Conservation (phyloP, 1,284 basidiomycete species). For the Sporisorium iseilematis-ciliati region DNA sequence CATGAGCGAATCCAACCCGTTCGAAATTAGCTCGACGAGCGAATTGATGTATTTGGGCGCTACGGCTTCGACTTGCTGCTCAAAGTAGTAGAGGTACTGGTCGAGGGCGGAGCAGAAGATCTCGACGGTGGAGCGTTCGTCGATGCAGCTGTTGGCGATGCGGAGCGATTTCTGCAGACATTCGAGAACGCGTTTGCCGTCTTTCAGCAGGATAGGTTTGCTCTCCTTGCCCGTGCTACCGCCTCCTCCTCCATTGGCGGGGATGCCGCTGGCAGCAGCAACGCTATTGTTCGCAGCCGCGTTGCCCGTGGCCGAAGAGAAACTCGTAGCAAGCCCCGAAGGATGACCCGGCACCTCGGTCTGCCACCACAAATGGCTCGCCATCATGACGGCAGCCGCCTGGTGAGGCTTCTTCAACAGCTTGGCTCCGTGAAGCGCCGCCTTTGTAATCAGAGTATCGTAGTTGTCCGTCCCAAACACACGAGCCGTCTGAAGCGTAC, state of each 20-base stretch:
- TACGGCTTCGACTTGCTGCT: conserved; percentile 65
- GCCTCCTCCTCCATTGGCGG: conserved; percentile 9
- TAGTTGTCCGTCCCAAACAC: conserved; percentile 67
- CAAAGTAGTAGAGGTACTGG: conserved; percentile 69
- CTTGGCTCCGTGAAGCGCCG: conserved; percentile 66
- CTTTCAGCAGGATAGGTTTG: conserved; percentile 56
- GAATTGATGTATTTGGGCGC: conserved; percentile 67
- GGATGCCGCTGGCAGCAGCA: conserved; percentile 17
- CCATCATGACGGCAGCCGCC: conserved; percentile 68
- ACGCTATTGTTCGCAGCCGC: conserved; percentile 33
- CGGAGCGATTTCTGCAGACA: conserved; percentile 68
- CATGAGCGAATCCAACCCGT: conserved; percentile 56
- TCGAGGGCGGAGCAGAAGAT: conserved; percentile 67
- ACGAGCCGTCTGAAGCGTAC: conserved; percentile 63
- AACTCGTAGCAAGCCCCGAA: conserved; percentile 21
- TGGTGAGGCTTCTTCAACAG: conserved; percentile 69
- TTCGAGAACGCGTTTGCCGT: conserved; percentile 68
- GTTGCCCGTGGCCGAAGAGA: conserved; percentile 45
- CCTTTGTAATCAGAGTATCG: conserved; percentile 67
- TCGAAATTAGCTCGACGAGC: conserved; percentile 65
- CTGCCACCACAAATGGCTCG: conserved; percentile 70
- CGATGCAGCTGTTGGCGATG: conserved; percentile 68
- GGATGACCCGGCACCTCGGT: conserved; percentile 48
- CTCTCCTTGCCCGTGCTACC: conserved; percentile 26
- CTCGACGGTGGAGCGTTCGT: conserved; percentile 66